Base-by-base conservation (phyloP, 75 land plant species). In the Cryptomeria japonica region DNA sequence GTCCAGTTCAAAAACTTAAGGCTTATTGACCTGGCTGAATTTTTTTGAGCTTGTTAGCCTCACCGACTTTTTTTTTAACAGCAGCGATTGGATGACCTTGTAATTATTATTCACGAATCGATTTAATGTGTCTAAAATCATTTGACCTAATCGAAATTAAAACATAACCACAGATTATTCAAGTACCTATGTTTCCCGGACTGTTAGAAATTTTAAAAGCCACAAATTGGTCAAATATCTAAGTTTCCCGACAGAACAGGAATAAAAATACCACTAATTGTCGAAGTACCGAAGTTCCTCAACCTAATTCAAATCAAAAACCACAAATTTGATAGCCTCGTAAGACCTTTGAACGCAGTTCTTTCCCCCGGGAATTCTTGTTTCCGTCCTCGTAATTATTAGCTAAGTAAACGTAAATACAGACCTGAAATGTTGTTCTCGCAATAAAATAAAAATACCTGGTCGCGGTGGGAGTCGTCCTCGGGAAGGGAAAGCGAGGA, bases 401-500 rank as follows among this genome's bases (percentile, higher is more conserved):
- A 64, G 22, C 28, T 64, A 64, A 64, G 8, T 64, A 7, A 7
- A 5, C 28, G 70, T n/a, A 61, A 3, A 61, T 61, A 61, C 5
- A 61, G 32, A 73, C 32, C 76, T 32, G 49, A 83, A 61, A 61
- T 7, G 32, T 6, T 0, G 10, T 34, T 16, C 13, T 41, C 55
- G 55, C 55, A 49, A 51, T n/a, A 84, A 51, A 44, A 42, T 22
- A 64, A 25, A 64, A 64, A 12, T 87, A 95, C 96, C 93, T 92
- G 96, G 85, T 92, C 92, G 16, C 89, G 86, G 25, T 38, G 19
- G 46, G 85, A 19, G 49, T 91, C 95, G 79, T 88, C 90, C 16
- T 89, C 90, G 51, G 89, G 84, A 25, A 89, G 89, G 44, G 90
- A 86, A 68, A 92, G 86, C 2, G 93, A 87, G 1, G 93, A 92